Evolutionary conservation across 306 rosid genomes (phyloP).

Genomic region (Quercus suber): DNA sequence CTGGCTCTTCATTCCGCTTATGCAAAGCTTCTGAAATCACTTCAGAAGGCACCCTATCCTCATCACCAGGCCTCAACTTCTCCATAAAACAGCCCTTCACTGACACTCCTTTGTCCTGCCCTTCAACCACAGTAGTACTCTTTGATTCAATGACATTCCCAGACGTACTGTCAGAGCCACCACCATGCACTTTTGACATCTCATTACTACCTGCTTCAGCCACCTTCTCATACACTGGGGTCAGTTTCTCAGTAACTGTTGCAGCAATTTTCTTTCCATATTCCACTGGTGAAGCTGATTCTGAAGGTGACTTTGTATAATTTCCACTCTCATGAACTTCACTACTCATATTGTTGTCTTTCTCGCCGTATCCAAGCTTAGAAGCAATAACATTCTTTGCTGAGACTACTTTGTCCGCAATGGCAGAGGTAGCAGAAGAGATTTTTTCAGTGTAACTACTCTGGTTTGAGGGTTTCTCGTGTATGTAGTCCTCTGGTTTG

Average conservation of each 20-base stretch:
- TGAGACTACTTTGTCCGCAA: slow-evolving; percentile 34
- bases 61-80: slow-evolving; percentile 62
- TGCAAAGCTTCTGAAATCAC: slow-evolving; percentile 35
- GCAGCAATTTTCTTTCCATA: slow-evolving; percentile 35
- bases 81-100: slow-evolving; percentile 42
- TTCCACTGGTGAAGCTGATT: slow-evolving; percentile 22
- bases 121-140: background rate
- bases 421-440: slow-evolving; percentile 29
- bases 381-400: slow-evolving; percentile 50
- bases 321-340: background rate
- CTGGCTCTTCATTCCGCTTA: slow-evolving; percentile 9
- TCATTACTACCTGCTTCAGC: slow-evolving; percentile 25
- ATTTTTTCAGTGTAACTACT: slow-evolving; percentile 25
- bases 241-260: slow-evolving; percentile 33
- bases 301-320: background rate
- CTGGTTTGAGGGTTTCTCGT: slow-evolving; percentile 19
- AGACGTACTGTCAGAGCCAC: background rate
- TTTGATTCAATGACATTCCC: slow-evolving; percentile 1
- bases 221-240: slow-evolving; percentile 29
- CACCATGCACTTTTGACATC: slow-evolving; percentile 27
- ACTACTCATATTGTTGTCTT: background rate
- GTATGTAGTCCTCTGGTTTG: slow-evolving; percentile 14
- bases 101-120: slow-evolving; percentile 41
- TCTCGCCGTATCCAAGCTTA: slow-evolving; percentile 46
- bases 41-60: slow-evolving; percentile 53